Conservation (phyloP, 2,329 filamentous ascomycete species). For the Trichoderma arundinaceum region DNA sequence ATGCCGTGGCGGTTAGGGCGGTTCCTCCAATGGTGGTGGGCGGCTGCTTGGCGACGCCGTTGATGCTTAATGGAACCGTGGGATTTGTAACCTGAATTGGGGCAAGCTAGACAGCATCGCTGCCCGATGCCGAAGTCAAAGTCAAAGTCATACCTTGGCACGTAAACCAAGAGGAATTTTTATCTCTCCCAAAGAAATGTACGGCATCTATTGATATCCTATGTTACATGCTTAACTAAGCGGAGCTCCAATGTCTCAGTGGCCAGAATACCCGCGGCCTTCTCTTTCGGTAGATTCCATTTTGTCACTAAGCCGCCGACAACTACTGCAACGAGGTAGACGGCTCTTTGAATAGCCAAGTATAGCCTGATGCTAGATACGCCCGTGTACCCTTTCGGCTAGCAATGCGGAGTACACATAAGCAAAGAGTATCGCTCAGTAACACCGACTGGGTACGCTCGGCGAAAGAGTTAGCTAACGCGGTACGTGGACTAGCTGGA, state of each 20-base stretch:
- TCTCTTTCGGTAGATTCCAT: background rate
- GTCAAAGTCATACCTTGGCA: too few species aligned
- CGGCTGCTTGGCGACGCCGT: background rate
- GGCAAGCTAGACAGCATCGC: too few species aligned
- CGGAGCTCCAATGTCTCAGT: too few species aligned
- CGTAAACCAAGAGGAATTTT: too few species aligned
- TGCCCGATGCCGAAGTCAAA: too few species aligned
- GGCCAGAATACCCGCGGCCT: background rate
- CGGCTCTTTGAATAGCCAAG: background rate
- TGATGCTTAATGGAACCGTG: too few species aligned
- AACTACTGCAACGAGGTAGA: background rate
- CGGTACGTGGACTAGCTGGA: background rate
- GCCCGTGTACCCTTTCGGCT: background rate
- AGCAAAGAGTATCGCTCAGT: background rate
- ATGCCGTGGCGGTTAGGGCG: too few species aligned
- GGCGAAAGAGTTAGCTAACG: background rate
- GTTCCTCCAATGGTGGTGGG: background rate
- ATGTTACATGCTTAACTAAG: background rate
- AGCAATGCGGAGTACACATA: slow-evolving; percentile 1
- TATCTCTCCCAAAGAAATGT: too few species aligned
- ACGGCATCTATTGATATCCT: too few species aligned
- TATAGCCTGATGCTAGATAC: background rate
- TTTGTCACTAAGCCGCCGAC: background rate
- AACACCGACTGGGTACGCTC: background rate
- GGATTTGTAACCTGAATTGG: too few species aligned